These are phyloP conservation scores for Boletellus ananas DNA, from an alignment of 768 basidiomycete species.

Conservation along the genomic window DNA sequence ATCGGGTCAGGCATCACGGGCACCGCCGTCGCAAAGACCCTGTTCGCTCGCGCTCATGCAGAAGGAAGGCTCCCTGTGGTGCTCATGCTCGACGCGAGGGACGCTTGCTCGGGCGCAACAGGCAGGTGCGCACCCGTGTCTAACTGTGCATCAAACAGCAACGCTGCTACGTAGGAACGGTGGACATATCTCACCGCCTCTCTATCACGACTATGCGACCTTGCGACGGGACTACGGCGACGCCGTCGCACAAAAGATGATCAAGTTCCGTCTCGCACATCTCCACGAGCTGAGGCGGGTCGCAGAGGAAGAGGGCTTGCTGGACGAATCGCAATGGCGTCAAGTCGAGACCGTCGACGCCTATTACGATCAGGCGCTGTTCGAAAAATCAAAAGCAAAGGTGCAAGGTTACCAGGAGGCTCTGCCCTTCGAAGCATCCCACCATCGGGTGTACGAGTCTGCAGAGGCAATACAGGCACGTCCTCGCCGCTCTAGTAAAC, in stretches of 20 bases:
- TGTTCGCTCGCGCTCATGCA: slow-evolving; percentile 38
- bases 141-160: background rate
- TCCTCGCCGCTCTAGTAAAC: background rate
- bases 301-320: slow-evolving; percentile 51
- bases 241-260: slow-evolving; percentile 46
- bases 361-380: slow-evolving; percentile 42
- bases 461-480: slow-evolving; percentile 32
- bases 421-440: slow-evolving; percentile 45
- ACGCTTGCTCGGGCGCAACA: slow-evolving; percentile 71
- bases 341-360: slow-evolving; percentile 58
- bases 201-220: slow-evolving; percentile 55
- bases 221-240: slow-evolving; percentile 47
- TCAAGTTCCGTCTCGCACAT: slow-evolving; percentile 62
- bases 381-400: slow-evolving; percentile 38
- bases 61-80: slow-evolving; percentile 37
- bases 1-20: slow-evolving; percentile 81
- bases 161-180: slow-evolving; percentile 44
- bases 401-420: slow-evolving; percentile 46
- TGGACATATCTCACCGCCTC: slow-evolving; percentile 58
- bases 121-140: slow-evolving; percentile 47
- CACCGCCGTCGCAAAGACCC: slow-evolving; percentile 51
- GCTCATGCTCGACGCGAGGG: slow-evolving; percentile 80
- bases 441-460: slow-evolving; percentile 31
- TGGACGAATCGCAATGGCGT: slow-evolving; percentile 53
- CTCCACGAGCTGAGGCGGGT: slow-evolving; percentile 43